phyloP scores from a whole-genome alignment of 2,329 filamentous ascomycete species.

The Phialophora tarda region DNA sequence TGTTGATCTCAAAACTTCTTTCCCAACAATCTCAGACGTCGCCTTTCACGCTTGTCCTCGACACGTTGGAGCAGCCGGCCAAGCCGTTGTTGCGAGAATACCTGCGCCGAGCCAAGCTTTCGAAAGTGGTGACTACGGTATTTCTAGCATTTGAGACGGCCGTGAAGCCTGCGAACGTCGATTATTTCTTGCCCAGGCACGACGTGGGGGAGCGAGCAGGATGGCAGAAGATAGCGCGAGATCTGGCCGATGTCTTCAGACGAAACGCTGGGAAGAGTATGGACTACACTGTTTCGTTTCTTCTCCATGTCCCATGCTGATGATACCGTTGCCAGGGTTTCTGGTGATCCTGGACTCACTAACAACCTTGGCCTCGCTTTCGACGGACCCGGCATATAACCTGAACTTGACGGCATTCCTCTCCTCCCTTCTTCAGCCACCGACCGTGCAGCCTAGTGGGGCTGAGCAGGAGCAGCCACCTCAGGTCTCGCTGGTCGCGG shows the following conservation, averaged over 20 bases:
- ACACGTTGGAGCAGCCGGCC: slow-evolving; percentile 82
- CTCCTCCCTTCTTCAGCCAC: slow-evolving; percentile 69
- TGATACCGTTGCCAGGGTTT: slow-evolving; percentile 8
- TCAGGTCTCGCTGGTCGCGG: slow-evolving; percentile 72
- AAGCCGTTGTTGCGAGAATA: slow-evolving; percentile 74
- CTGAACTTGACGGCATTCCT: slow-evolving; percentile 71
- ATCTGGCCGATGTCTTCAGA: slow-evolving; percentile 43
- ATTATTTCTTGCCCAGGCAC: slow-evolving; percentile 70
- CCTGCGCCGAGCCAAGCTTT: slow-evolving; percentile 68
- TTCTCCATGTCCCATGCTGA: slow-evolving; percentile 4
- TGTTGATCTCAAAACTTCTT: slow-evolving; percentile 81
- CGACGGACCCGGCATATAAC: slow-evolving; percentile 24
- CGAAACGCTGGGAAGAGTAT: slow-evolving; percentile 28
- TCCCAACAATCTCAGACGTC: slow-evolving; percentile 65
- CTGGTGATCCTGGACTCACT: slow-evolving; percentile 37
- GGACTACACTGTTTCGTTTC: background rate
- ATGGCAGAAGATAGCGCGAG: slow-evolving; percentile 53
- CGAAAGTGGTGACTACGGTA: slow-evolving; percentile 30
- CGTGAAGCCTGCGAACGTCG: slow-evolving; percentile 65
- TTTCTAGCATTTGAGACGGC: slow-evolving; percentile 80
- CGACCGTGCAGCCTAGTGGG: slow-evolving; percentile 35
- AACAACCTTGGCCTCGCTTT: slow-evolving; percentile 29
- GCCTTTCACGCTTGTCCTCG: slow-evolving; percentile 83
- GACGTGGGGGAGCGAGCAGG: slow-evolving; percentile 50
- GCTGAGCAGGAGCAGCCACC: slow-evolving; percentile 37